Base-by-base conservation (phyloP, 495 filamentous ascomycete genomes). In the Xylaria curta region DNA sequence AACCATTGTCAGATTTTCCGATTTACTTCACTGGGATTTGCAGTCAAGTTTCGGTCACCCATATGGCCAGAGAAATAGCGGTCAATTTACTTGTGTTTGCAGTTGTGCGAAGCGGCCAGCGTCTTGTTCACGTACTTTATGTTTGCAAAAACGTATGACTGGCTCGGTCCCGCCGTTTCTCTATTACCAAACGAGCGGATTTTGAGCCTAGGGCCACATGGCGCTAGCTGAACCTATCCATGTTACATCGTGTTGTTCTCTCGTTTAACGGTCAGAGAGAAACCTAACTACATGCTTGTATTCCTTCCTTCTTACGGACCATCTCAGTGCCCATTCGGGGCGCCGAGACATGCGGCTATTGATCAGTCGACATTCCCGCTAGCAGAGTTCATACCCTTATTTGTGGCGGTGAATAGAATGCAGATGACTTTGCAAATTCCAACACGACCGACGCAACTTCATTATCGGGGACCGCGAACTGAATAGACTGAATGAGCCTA, bases 331-430 rank as follows among this genome's bases (percentile, higher is more conserved):
- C 44, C 56, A 24, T 28, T 36, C 9, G 49, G 65, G n/a, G 42
- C 46, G 47, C 64, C 64, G 31, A 38, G 47, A 53, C 31, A 38
- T 42, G 26, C 31, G 24, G 64, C 26, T 66, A 66, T 26, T 40
- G n/a, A 13, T 33, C 19, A 21, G 28, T 54, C 31, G 9, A 33
- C 3, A 17, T 53, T 66, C 31, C 4, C 24, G 7, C 26, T 1
- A 15, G 17, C 12, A 17, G 13, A 67, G 21, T 3, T 31, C 3
- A 17, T 9, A 10, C 13, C 12, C 21, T 15, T 26, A 24, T 44
- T 42, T 19, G 38, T 62, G 59, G 59, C 60, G 60, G 56, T 15
- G 24, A 40, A n/a, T 6, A 24, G 42, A 40, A 10, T 24, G 60
- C 38, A 13, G 4, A 51, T 21, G 21, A 10, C 9, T 67, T 47